These are phyloP conservation scores for Aspergillus sp. DNA, from an alignment of 2,329 filamentous ascomycete species.

Conservation along the genomic window DNA sequence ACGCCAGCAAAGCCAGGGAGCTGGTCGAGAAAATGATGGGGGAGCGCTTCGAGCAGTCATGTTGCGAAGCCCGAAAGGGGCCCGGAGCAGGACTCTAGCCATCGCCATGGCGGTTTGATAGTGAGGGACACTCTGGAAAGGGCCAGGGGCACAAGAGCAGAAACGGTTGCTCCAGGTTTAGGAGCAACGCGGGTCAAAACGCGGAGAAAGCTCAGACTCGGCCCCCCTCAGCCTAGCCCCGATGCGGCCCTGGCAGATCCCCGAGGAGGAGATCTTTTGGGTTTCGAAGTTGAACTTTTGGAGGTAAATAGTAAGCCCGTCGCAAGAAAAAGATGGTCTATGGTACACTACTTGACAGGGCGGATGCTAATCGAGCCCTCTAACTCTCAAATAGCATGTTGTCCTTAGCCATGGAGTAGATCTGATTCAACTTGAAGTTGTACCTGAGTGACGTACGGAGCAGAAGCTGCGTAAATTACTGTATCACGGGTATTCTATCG, in stretches of 20 bases:
- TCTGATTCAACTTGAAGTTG: background rate
- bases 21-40: constrained; percentile 7
- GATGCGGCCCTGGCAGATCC: background rate
- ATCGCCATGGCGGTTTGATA: constrained; percentile 5
- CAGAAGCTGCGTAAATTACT: background rate
- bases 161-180: background rate
- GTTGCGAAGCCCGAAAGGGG: constrained; percentile 16
- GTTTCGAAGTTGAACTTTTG: no score
- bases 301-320: no score
- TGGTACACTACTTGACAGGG: background rate
- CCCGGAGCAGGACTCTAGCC: constrained; percentile 16
- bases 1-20: constrained; percentile 15
- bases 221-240: background rate
- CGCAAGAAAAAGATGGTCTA: background rate
- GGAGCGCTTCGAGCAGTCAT: constrained; percentile 9
- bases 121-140: background rate
- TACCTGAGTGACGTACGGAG: background rate
- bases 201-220: background rate
- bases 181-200: background rate
- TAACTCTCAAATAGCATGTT: no score
- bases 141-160: background rate
- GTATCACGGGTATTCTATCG: background rate
- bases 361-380: no score
- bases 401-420: no score
- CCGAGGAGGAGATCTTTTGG: background rate